Conservation (phyloP, 2,329 filamentous ascomycete species). For the Bipolaris sorokiniana region DNA sequence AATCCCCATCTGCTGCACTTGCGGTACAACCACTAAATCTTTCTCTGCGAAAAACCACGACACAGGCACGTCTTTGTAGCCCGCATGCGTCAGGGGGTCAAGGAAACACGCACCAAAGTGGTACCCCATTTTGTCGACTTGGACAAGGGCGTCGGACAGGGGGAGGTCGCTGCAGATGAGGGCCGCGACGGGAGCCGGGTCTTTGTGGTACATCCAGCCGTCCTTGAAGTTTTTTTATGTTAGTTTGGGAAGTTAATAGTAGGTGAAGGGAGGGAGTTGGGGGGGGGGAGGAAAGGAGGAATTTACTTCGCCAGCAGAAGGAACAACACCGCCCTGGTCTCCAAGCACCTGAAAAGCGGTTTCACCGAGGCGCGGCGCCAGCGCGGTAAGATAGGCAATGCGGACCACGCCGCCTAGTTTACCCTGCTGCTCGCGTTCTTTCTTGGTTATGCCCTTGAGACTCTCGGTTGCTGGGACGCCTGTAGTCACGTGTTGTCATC, state of each 20-base stretch:
- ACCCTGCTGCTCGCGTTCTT: slow-evolving; percentile 33
- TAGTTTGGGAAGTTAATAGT: background rate
- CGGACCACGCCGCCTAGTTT: slow-evolving; percentile 42
- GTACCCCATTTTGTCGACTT: slow-evolving; percentile 22
- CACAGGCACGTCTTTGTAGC: slow-evolving; percentile 51
- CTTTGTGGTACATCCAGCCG: slow-evolving; percentile 23
- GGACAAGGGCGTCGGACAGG: slow-evolving; percentile 17
- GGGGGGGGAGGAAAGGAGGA: no score
- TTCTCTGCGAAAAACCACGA: slow-evolving; percentile 51
- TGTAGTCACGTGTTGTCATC: background rate
- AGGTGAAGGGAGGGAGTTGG: background rate
- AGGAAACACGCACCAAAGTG: slow-evolving; percentile 49
- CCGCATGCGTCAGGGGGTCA: slow-evolving; percentile 46
- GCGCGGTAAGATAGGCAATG: slow-evolving; percentile 28
- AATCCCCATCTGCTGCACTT: slow-evolving; percentile 43
- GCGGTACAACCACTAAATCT: slow-evolving; percentile 43
- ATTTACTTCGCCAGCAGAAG: slow-evolving; percentile 20
- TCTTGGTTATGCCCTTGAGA: slow-evolving; percentile 36
- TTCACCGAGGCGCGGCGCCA: slow-evolving; percentile 26
- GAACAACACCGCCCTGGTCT: slow-evolving; percentile 1
- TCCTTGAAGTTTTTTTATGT: slow-evolving; percentile 3
- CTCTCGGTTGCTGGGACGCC: slow-evolving; percentile 35
- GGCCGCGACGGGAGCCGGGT: slow-evolving; percentile 10
- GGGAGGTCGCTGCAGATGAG: slow-evolving; percentile 28
- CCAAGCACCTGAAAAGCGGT: slow-evolving; percentile 6